These are phyloP conservation scores for Xylaria sp. DNA, from an alignment of 2,329 filamentous ascomycete species.

Conservation along the genomic window DNA sequence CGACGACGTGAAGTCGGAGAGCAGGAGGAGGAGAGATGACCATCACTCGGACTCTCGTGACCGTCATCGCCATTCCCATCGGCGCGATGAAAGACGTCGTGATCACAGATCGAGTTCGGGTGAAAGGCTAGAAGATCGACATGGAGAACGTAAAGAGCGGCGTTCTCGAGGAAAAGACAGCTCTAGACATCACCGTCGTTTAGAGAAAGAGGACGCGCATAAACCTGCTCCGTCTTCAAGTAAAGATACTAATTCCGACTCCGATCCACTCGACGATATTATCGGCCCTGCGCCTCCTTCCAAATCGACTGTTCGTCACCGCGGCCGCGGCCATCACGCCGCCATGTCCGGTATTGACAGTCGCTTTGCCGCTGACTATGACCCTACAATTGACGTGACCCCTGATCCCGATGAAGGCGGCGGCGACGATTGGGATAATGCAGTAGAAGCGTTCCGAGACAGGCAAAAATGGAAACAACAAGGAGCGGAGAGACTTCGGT, in stretches of 20 bases:
- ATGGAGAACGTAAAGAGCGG: conserved; percentile 27
- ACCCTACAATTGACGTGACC: conserved; percentile 66
- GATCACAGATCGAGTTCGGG: conserved; percentile 26
- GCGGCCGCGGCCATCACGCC: conserved; percentile 75
- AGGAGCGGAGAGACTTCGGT: conserved; percentile 78
- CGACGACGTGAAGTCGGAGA: conserved; percentile 40
- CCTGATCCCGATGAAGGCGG: conserved; percentile 53
- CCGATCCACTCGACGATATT: conserved; percentile 78
- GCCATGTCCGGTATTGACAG: conserved; percentile 77
- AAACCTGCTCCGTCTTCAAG: conserved; percentile 13
- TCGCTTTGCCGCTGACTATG: conserved; percentile 77
- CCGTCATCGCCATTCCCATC: conserved; percentile 26
- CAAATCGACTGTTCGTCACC: conserved; percentile 58
- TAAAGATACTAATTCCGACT: conserved; percentile 56
- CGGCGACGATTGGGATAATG: conserved; percentile 80
- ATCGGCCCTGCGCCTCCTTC: conserved; percentile 77
- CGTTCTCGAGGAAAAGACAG: conserved; percentile 22
- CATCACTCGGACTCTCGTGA: conserved; percentile 30
- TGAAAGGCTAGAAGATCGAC: conserved; percentile 22
- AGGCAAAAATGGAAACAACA: conserved; percentile 80
- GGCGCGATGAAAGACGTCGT: conserved; percentile 27
- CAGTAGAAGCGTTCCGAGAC: conserved; percentile 80
- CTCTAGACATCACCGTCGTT: conserved; percentile 10
- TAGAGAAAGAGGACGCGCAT: not conserved
- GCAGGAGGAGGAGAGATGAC: conserved; percentile 44